Percentiles rank a stretch among this genome's conserved stretches.
These are phyloP conservation scores for Lichtheimia corymbifera DNA, from an alignment of 371 early-diverging fungal species.

Conservation along the genomic window DNA sequence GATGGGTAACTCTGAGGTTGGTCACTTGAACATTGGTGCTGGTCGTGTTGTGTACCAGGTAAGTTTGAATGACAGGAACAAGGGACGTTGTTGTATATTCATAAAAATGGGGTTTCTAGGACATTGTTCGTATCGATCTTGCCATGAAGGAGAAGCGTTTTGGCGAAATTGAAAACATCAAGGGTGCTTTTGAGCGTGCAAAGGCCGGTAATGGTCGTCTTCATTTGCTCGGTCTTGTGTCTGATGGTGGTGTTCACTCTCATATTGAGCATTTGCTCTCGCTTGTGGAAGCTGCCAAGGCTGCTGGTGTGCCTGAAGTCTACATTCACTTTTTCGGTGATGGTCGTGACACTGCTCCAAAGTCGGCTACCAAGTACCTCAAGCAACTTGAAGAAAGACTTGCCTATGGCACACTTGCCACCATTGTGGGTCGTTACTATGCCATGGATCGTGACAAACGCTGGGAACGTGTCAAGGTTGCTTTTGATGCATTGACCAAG, in stretches of 20 bases:
- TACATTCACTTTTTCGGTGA: conserved; percentile 99
- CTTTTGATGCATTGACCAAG: conserved; percentile 87
- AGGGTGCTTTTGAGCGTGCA: conserved; percentile 83
- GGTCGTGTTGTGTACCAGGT: conserved; percentile 99
- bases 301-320: conserved; percentile 79
- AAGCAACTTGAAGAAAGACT: conserved; percentile 68
- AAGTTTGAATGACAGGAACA: conserved; percentile 10
- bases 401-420: conserved; percentile 87
- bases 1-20: conserved; percentile 99
- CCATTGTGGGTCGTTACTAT: conserved; percentile 97
- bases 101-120: conserved; percentile 51
- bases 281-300: conserved; percentile 85
- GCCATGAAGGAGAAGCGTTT: conserved; percentile 79
- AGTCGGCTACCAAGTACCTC: conserved; percentile 78
- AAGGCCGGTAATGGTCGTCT: conserved; percentile 85
- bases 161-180: conserved; percentile 73
- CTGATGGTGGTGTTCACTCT: conserved; percentile 99
- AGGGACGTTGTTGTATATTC: neutral
- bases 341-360: conserved; percentile 98
- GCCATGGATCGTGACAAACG: conserved; percentile 99
- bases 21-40: conserved; percentile 99
- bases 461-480: conserved; percentile 96
- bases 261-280: conserved; percentile 94
- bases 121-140: conserved; percentile 96
- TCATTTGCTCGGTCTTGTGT: conserved; percentile 96